Evolutionary conservation across 2,329 filamentous ascomycete species (phyloP).

Genomic region (Aspergillus persii): DNA sequence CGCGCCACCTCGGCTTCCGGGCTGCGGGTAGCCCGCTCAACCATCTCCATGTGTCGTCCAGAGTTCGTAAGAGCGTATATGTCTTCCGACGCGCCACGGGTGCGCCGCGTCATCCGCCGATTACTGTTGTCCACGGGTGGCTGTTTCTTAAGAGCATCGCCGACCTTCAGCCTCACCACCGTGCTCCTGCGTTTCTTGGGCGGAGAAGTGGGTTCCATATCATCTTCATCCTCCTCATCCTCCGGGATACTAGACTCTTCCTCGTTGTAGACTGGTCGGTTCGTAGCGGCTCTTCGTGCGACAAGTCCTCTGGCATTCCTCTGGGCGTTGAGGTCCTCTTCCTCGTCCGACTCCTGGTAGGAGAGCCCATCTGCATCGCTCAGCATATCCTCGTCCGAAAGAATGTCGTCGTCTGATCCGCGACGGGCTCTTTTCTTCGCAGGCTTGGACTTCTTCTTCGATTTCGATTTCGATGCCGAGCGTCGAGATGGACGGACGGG

Average conservation of each 20-base stretch:
- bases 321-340: conserved; percentile 44
- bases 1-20: conserved; percentile 39
- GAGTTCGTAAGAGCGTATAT: conserved; percentile 59
- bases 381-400: conserved; percentile 35
- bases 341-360: conserved; percentile 45
- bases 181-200: conserved; percentile 23
- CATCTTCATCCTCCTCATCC: conserved; percentile 27
- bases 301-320: conserved; percentile 58
- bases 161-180: conserved; percentile 32
- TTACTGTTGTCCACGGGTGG: conserved; percentile 26
- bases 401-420: conserved; percentile 47
- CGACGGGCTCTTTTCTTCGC: conserved; percentile 40
- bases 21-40: conserved; percentile 54
- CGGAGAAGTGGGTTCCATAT: conserved; percentile 13
- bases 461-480: conserved; percentile 29
- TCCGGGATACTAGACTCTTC: conserved; percentile 45
- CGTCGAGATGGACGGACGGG: conserved; percentile 27
- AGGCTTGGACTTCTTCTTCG: conserved; percentile 33
- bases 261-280: conserved; percentile 57
- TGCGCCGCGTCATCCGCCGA: conserved; percentile 59
- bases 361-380: conserved; percentile 43
- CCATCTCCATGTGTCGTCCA: conserved; percentile 55
- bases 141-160: conserved; percentile 27
- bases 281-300: conserved; percentile 56
- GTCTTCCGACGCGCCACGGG: conserved; percentile 55